Conservation (phyloP, 2,329 filamentous ascomycete genomes). For the Talaromyces albobiverticillius region DNA sequence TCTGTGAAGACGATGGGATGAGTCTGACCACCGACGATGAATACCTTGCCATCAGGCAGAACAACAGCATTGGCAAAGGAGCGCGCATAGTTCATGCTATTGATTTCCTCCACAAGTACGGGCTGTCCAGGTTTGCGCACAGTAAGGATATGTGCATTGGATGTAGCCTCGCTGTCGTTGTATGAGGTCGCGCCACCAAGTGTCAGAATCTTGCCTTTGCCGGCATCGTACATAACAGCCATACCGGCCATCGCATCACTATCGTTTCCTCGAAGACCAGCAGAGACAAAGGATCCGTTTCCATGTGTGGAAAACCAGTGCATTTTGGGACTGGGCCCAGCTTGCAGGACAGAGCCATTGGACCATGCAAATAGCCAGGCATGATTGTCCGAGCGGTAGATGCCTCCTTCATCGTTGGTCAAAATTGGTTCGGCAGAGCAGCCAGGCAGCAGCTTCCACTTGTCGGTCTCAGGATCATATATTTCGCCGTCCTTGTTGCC, state of each 20-base stretch:
- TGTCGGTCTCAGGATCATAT: slow-evolving; percentile 45
- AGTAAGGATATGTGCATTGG: slow-evolving; percentile 51
- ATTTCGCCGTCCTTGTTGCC: slow-evolving; percentile 58
- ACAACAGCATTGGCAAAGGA: slow-evolving; percentile 44
- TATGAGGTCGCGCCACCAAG: slow-evolving; percentile 52
- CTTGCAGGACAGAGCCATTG: slow-evolving; percentile 51
- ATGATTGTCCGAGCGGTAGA: slow-evolving; percentile 53
- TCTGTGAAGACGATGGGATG: slow-evolving; percentile 44
- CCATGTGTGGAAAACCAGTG: slow-evolving; percentile 55
- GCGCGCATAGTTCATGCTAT: slow-evolving; percentile 36
- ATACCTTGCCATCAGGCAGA: slow-evolving; percentile 46
- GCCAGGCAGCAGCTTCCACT: slow-evolving; percentile 47
- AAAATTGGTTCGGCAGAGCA: slow-evolving; percentile 50
- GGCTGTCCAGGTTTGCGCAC: slow-evolving; percentile 30
- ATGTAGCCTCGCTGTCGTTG: slow-evolving; percentile 40
- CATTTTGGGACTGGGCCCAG: slow-evolving; percentile 53
- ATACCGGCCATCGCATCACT: slow-evolving; percentile 56
- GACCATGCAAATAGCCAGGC: slow-evolving; percentile 55
- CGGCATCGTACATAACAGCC: slow-evolving; percentile 58
- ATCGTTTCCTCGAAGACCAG: slow-evolving; percentile 45
- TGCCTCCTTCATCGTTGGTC: slow-evolving; percentile 41
- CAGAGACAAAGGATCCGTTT: slow-evolving; percentile 39
- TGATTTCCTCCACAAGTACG: slow-evolving; percentile 29
- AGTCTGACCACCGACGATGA: slow-evolving; percentile 47
- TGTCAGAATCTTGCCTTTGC: slow-evolving; percentile 53